phyloP scores from a whole-genome alignment of 1,139 yeast species.

The Torulaspora globosa region DNA sequence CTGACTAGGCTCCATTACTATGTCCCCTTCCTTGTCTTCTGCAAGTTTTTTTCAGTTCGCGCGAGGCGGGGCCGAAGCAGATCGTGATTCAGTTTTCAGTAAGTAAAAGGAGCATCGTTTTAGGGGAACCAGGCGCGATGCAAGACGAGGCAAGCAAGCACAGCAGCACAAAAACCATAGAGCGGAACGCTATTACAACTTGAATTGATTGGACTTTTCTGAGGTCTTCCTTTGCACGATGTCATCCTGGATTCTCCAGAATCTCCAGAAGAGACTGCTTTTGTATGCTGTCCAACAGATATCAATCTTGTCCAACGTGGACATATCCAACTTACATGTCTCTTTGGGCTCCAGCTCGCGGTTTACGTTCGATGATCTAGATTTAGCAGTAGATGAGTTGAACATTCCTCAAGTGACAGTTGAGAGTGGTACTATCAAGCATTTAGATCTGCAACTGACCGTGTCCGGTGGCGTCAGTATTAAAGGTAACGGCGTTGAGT shows the following conservation, averaged over 20 bases:
- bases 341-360: conserved; percentile 57
- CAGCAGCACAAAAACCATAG: conserved; percentile 1
- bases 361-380: conserved; percentile 58
- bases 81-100: conserved; percentile 6
- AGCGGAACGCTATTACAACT: neutral
- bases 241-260: conserved; percentile 81
- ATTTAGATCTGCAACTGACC: conserved; percentile 48
- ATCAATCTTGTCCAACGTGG: conserved; percentile 77
- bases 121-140: neutral
- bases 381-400: conserved; percentile 68
- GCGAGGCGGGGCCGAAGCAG: conserved; percentile 39
- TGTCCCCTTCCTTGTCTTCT: too few species aligned
- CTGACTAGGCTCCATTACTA: too few species aligned
- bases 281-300: conserved; percentile 77
- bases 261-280: conserved; percentile 73
- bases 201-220: neutral
- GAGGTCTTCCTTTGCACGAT: conserved; percentile 30
- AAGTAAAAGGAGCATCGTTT: conserved; percentile 1
- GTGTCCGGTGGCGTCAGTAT: conserved; percentile 66
- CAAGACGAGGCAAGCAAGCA: neutral
- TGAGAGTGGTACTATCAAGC: conserved; percentile 58
- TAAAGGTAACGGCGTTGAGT: conserved; percentile 54
- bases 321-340: conserved; percentile 75
- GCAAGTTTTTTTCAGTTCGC: conserved; percentile 24
- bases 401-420: conserved; percentile 64